phyloP scores from a whole-genome alignment of 2,329 filamentous ascomycete genomes.

The Myriangium duriaei region DNA sequence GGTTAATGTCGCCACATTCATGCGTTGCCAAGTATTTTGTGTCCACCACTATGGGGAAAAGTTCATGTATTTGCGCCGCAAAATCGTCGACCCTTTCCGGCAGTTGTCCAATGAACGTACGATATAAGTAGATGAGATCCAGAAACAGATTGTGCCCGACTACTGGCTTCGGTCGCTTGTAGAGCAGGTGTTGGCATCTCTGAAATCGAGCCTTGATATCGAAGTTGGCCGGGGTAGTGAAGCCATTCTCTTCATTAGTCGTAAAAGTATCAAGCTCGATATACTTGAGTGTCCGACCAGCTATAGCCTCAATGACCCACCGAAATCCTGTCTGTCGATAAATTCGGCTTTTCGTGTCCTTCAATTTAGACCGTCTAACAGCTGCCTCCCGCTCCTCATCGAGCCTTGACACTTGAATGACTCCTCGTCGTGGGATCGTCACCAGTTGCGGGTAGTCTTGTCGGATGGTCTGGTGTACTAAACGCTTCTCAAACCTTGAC shows the following conservation, averaged over 20 bases:
- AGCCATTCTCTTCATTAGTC: constrained; percentile 22
- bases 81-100: constrained; percentile 45
- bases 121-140: constrained; percentile 51
- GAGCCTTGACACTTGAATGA: constrained; percentile 30
- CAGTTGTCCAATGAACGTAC: constrained; percentile 47
- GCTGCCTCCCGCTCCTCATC: constrained; percentile 33
- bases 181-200: constrained; percentile 30
- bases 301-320: constrained; percentile 38
- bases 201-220: constrained; percentile 27
- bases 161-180: constrained; percentile 36
- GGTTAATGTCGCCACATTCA: constrained; percentile 40
- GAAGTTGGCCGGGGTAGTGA: constrained; percentile 24
- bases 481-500: constrained; percentile 49
- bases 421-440: constrained; percentile 30
- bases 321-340: constrained; percentile 35
- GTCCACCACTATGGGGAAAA: constrained; percentile 47
- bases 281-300: constrained; percentile 24
- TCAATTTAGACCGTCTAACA: constrained; percentile 26
- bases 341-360: constrained; percentile 29
- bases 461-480: constrained; percentile 55
- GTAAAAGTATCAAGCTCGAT: constrained; percentile 28
- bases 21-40: constrained; percentile 53
- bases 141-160: constrained; percentile 55
- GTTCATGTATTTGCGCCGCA: constrained; percentile 33
- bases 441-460: constrained; percentile 43